A percentile compares a stretch with the other conserved stretches of the same genome.
Conservation (phyloP, 768 basidiomycete species). For the Mycena polygramma region DNA sequence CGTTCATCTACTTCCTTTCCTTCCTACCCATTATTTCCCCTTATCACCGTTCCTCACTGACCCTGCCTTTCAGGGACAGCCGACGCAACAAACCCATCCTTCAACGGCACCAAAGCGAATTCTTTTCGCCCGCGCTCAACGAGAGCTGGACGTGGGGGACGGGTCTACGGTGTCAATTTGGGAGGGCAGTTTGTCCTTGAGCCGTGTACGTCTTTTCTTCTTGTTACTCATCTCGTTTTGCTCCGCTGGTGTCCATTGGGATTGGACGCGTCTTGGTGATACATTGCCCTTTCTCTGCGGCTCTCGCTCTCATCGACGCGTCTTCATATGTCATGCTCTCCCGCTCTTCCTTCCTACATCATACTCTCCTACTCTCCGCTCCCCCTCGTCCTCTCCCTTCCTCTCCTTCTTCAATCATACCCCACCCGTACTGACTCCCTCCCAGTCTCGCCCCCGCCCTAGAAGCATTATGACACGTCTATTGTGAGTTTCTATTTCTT, state of each 20-base stretch:
- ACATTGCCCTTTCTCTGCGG: too few species aligned
- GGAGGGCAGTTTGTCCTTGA: conserved; percentile 85
- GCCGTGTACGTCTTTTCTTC: conserved; percentile 52
- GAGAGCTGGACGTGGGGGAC: conserved; percentile 78
- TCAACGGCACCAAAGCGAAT: conserved; percentile 79
- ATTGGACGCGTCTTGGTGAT: too few species aligned
- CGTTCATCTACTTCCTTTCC: not conserved
- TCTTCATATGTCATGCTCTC: too few species aligned
- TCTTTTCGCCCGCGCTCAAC: conserved; percentile 87
- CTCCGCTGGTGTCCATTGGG: too few species aligned
- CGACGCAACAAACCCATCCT: conserved; percentile 81
- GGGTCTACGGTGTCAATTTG: conserved; percentile 77
- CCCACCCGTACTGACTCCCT: too few species aligned
- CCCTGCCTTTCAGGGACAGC: not conserved
- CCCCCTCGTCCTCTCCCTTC: too few species aligned
- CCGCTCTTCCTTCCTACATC: too few species aligned
- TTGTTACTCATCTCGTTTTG: not conserved
- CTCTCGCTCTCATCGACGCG: too few species aligned
- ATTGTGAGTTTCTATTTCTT: conserved; percentile 66
- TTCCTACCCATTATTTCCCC: not conserved
- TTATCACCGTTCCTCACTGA: not conserved
- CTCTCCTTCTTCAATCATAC: too few species aligned
- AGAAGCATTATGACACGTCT: conserved; percentile 86
- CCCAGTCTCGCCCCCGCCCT: too few species aligned
- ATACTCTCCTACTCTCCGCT: too few species aligned